Conservation (phyloP, 257 asterid species). For the Solanum ossicruentum region DNA sequence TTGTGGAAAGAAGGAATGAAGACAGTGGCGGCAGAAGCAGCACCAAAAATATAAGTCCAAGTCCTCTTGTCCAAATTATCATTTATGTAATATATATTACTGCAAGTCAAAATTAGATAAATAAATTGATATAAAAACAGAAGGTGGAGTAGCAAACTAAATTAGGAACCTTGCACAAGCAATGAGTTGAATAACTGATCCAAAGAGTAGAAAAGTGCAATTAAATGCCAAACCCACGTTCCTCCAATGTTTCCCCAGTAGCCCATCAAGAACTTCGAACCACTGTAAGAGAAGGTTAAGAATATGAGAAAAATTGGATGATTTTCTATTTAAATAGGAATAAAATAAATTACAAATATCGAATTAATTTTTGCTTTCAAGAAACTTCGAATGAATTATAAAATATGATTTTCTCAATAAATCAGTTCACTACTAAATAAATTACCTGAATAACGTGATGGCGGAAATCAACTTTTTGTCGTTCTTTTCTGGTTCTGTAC, state of each 20-base stretch:
- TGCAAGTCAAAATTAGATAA: slow-evolving; percentile 1
- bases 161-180: slow-evolving; percentile 34
- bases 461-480: slow-evolving; percentile 29
- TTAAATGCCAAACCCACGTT: slow-evolving; percentile 29
- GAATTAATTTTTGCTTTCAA: background rate
- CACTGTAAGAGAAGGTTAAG: background rate
- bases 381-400: background rate
- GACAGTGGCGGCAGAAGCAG: slow-evolving; percentile 9
- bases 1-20: slow-evolving; percentile 32
- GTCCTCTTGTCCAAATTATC: slow-evolving; percentile 16
- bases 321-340: background rate
- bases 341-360: background rate
- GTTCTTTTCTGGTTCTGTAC: slow-evolving; percentile 28
- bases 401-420: too few species aligned
- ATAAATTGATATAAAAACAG: too few species aligned
- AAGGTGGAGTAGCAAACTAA: background rate
- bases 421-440: too few species aligned
- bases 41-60: slow-evolving; percentile 14
- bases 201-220: slow-evolving; percentile 31
- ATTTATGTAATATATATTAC: slow-evolving; percentile 40
- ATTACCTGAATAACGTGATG: slow-evolving; percentile 29
- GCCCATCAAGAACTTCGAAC: slow-evolving; percentile 34
- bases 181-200: slow-evolving; percentile 40
- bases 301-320: background rate
- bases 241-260: slow-evolving; percentile 40